These are phyloP conservation scores for Babjeviella inositovora DNA, from an alignment of 805 yeast species.

Conservation along the genomic window DNA sequence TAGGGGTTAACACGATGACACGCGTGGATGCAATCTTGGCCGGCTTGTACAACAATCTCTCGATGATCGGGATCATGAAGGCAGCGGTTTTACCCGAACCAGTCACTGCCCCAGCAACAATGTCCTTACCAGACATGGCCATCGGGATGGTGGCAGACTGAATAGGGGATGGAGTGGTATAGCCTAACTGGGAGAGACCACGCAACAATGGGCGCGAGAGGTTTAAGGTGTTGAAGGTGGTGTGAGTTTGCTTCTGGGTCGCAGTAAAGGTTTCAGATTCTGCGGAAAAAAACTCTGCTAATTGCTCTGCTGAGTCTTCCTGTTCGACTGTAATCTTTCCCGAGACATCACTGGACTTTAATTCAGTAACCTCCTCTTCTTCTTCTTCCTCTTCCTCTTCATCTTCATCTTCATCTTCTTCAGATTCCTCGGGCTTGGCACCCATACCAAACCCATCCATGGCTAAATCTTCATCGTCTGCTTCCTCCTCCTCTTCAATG, in stretches of 20 bases:
- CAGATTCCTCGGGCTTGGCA: constrained; percentile 10
- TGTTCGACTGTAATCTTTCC: constrained; percentile 15
- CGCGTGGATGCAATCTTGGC: constrained; percentile 75
- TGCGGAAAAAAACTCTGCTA: constrained; percentile 59
- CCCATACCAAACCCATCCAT: constrained; percentile 24
- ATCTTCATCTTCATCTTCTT: constrained; percentile 9
- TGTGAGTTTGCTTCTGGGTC: constrained; percentile 34
- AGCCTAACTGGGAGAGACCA: constrained; percentile 70
- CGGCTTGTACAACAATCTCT: constrained; percentile 82
- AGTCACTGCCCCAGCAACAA: constrained; percentile 98
- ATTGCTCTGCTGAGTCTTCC: constrained; percentile 67
- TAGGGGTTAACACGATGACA: constrained; percentile 84
- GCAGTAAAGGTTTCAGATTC: constrained; percentile 27
- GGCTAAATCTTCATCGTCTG: constrained; percentile 17
- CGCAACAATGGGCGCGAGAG: constrained; percentile 83
- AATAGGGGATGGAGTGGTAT: constrained; percentile 82
- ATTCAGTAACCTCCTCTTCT: constrained; percentile 12
- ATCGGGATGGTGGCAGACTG: constrained; percentile 90
- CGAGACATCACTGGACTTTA: constrained; percentile 6
- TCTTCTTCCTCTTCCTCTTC: constrained; percentile 15
- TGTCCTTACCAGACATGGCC: constrained; percentile 85
- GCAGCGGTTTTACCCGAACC: constrained; percentile 99
- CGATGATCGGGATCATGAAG: constrained; percentile 88
- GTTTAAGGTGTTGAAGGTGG: constrained; percentile 59
- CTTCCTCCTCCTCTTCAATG: constrained; percentile 18